Evolutionary conservation across 2,329 filamentous ascomycete genomes (phyloP).

Genomic region (Bipolaris oryzae): DNA sequence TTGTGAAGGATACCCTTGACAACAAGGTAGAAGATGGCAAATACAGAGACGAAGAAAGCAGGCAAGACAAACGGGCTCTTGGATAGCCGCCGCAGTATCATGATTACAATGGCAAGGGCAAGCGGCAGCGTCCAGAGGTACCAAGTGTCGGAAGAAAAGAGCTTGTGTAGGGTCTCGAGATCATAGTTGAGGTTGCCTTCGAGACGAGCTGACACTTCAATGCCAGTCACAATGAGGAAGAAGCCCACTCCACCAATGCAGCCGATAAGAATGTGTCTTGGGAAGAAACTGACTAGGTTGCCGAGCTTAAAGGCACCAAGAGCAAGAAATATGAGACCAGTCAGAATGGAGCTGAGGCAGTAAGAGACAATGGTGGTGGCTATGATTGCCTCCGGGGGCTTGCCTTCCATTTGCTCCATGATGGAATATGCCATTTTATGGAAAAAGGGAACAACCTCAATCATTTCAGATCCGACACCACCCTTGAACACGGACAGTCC

Average conservation of each 20-base stretch:
- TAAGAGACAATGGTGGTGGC: conserved; percentile 94
- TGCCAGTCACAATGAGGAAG: conserved; percentile 88
- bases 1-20: conserved; percentile 72
- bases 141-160: conserved; percentile 75
- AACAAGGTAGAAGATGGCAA: conserved; percentile 77
- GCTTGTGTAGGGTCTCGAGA: conserved; percentile 73
- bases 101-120: conserved; percentile 73
- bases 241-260: conserved; percentile 97
- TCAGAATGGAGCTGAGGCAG: conserved; percentile 86
- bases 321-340: conserved; percentile 86
- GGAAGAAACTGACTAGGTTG: conserved; percentile 95
- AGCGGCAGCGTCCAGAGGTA: conserved; percentile 85
- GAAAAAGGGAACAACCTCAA: conserved; percentile 98
- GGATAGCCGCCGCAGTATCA: conserved; percentile 75
- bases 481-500: conserved; percentile 87
- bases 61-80: conserved; percentile 86
- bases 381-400: conserved; percentile 83
- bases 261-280: conserved; percentile 91
- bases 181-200: conserved; percentile 86
- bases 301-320: conserved; percentile 89
- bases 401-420: conserved; percentile 74
- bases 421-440: conserved; percentile 97
- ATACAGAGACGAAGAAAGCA: conserved; percentile 80
- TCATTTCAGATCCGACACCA: conserved; percentile 94
- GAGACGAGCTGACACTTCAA: conserved; percentile 90